phyloP scores from a whole-genome alignment of 768 basidiomycete genomes.

The Mycena haematopus region DNA sequence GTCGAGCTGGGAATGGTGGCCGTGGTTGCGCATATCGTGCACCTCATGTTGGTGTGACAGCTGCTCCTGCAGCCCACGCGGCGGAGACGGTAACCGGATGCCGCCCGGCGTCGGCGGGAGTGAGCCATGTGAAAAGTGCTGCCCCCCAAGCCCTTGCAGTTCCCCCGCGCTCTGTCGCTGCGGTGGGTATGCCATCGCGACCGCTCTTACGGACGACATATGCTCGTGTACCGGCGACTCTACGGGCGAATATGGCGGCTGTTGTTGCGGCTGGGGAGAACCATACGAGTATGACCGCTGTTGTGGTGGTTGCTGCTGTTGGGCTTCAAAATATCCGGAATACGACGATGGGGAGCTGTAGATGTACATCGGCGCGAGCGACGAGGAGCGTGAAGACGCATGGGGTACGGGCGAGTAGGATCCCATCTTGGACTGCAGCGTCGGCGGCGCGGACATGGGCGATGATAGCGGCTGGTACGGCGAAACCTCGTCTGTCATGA shows the following conservation, averaged over 20 bases:
- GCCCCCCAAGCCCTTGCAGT: conserved; percentile 1
- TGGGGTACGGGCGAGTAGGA: conserved; percentile 8
- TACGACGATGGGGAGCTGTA: conserved; percentile 14
- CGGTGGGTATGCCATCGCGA: conserved; percentile 12
- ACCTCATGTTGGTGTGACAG: not conserved
- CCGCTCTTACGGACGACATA: not conserved
- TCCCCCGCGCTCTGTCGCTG: conserved; percentile 16
- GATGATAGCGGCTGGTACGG: conserved; percentile 49
- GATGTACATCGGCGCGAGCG: conserved; percentile 27
- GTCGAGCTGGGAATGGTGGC: conserved; percentile 29
- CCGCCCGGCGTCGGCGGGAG: not conserved
- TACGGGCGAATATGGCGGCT: conserved; percentile 1
- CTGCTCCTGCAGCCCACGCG: conserved; percentile 22
- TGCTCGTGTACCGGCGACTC: conserved; percentile 1
- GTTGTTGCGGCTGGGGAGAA: not conserved
- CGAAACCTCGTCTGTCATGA: conserved; percentile 52
- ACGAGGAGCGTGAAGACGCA: conserved; percentile 23
- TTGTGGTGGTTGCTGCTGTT: conserved; percentile 11
- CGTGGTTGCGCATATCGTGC: conserved; percentile 13
- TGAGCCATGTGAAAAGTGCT: conserved; percentile 12
- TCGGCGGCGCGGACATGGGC: conserved; percentile 51
- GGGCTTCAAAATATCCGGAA: conserved; percentile 16
- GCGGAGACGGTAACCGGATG: conserved; percentile 30
- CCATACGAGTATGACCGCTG: conserved; percentile 7
- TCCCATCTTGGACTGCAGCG: conserved; percentile 46